Evolutionary conservation across 495 filamentous ascomycete species (phyloP), one percentile per base, ranked within the genome.

Genomic region (Xylaria bambusicola): DNA sequence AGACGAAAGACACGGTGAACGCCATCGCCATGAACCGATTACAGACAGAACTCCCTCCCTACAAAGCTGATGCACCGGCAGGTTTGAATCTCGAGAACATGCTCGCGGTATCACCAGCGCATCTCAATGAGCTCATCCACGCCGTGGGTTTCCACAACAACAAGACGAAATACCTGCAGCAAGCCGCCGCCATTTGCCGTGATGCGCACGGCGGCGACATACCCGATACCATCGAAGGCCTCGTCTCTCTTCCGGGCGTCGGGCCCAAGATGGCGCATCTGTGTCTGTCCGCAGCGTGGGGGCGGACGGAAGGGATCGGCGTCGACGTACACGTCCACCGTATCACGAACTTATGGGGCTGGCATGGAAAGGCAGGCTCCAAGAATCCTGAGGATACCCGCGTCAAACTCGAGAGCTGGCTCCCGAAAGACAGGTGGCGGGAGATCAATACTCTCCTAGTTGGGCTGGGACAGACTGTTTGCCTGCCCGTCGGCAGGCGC

Each of bases 181-280:
- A 85, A 20, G 75, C 88, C 0, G 93, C 92, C 6, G 66, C 78
- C 7, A 87, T 97, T 40, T 78, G 97, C 1, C 78, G 82, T 9
- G 88, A 95, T 56, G 56, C 84, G 23, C 88, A 82, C 66, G 68
- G 70, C 46, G 83, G 84, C 29, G 94, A 98, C 71, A 96, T 98
- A 61, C 95, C 94, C 0, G 78, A 86, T 50, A 90, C 91, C 0
- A 82, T 93, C 18, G 85, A 86, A 49, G 92, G 87, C 0, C 78
- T 98, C 17, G 86, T 87, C 67, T 80, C 84, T 6, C 83, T 98
- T 0, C 94, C 94, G 0, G 94, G 94, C 2, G 93, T 98, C 0
- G 94, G 94, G 0, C 94, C 94, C 6, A 98, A 98, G 75, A 98
- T 98, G 93, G 94, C 90, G 18, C 92, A 95, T 67, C 82, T 98